These are phyloP conservation scores for Fusarium oligoseptatum DNA, from an alignment of 2,329 filamentous ascomycete species.

Conservation along the genomic window DNA sequence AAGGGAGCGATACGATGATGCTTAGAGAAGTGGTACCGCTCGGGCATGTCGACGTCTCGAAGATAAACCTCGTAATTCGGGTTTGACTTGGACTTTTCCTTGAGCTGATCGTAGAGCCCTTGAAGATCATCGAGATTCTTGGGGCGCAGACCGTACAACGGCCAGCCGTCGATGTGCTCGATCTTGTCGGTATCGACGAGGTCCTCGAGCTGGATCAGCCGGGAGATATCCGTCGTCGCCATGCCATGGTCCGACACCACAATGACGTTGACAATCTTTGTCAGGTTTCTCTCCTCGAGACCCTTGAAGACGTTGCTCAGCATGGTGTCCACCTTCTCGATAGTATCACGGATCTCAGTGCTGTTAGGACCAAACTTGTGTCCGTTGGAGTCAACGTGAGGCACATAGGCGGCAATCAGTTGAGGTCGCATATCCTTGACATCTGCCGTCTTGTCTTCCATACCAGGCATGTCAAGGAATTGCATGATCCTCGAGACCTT, in stretches of 20 bases:
- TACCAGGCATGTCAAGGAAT: conserved; percentile 86
- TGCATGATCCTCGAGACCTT: conserved; percentile 86
- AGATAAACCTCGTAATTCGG: conserved; percentile 89
- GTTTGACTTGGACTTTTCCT: conserved; percentile 69
- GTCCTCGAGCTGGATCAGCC: conserved; percentile 91
- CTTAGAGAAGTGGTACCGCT: conserved; percentile 89
- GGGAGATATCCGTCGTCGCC: conserved; percentile 87
- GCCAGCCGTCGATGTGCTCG: conserved; percentile 93
- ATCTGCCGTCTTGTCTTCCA: conserved; percentile 67
- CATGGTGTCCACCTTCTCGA: conserved; percentile 85
- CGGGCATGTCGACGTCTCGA: conserved; percentile 88
- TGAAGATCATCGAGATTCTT: conserved; percentile 77
- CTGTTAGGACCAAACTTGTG: conserved; percentile 94
- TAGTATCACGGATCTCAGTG: conserved; percentile 86
- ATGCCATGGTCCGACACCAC: conserved; percentile 99
- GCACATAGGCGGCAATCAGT: conserved; percentile 94
- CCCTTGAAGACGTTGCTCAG: conserved; percentile 81
- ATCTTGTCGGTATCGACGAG: conserved; percentile 83
- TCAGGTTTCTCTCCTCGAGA: conserved; percentile 85
- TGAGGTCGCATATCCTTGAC: conserved; percentile 78
- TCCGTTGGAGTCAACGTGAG: conserved; percentile 88
- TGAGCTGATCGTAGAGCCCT: conserved; percentile 73
- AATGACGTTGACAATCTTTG: conserved; percentile 90
- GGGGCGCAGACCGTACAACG: conserved; percentile 87
- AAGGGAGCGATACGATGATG: conserved; percentile 93